Evolutionary conservation across 768 basidiomycete genomes (phyloP), one percentile per base, ranked within the genome.

Genomic region (Gymnopilus junonius): DNA sequence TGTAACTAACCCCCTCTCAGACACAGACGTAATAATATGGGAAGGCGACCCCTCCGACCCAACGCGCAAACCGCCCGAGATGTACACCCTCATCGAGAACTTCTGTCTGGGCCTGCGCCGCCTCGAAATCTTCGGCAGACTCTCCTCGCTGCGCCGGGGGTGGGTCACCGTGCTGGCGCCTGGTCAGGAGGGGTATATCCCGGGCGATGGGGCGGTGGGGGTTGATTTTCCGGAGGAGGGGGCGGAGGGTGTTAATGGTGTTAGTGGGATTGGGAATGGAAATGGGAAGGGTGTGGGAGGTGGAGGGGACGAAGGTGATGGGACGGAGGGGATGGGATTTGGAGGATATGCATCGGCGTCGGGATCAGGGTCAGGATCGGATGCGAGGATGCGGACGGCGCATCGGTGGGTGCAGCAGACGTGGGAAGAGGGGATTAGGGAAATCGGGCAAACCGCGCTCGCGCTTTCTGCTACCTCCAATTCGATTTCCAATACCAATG

Each of bases 21-120:
- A 97, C 71, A 97, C 95, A n/a, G 95, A 97, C 74, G 93, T 97
- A 10, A 89, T 97, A 61, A 89, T 98, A 20, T 97, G 96, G 95
- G 93, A 95, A 81, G 92, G 94, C n/a, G 94, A 96, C 68, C 80
- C 88, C 6, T 75, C 82, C 4, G 95, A 97, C 75, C 92, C 93
- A 2, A 89, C 86, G 2, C 86, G 88, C 45, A 94, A 94, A 76
- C 97, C 97, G 0, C 95, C 96, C 17, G 97, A 99, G 74, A 92
- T 95, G 82, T 96, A 98, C 78, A 90, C 91, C 4, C 85, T 99
- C 42, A 92, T 99, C 72, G 97, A 99, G 76, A 98, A 97, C 75
- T 99, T 99, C 74, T 99, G 96, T 72, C 89, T 97, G 54, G 97
- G 96, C 5, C 85, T 91, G 0, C 89, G 97, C 15, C 87, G 97